Evolutionary conservation across 495 filamentous ascomycete species (phyloP).

Genomic region (Bacidia rubella): DNA sequence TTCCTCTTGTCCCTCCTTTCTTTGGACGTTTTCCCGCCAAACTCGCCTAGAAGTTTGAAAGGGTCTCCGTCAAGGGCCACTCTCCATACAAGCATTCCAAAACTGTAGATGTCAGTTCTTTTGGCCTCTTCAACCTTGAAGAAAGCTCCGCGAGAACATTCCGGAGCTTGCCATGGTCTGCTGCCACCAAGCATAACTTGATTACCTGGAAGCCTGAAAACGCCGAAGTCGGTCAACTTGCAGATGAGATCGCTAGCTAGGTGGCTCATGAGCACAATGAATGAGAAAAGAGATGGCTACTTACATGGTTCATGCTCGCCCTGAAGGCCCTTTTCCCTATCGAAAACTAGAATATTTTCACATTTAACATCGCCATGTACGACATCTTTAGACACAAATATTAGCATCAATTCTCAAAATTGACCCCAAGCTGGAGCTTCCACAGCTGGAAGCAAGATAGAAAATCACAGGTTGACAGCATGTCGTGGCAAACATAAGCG

Average conservation of each 20-base stretch:
- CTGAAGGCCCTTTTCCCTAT: conserved; percentile 3
- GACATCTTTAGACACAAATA: conserved; percentile 10
- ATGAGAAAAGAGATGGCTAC: not conserved
- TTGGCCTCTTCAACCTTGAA: conserved; percentile 23
- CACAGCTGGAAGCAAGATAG: not conserved
- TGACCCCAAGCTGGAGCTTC: too few relatives aligned
- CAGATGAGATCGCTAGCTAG: conserved; percentile 10
- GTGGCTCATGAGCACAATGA: too few relatives aligned
- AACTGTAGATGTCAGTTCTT: conserved; percentile 21
- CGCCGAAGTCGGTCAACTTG: conserved; percentile 21
- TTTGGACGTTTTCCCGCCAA: conserved; percentile 9
- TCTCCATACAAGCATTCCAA: conserved; percentile 21
- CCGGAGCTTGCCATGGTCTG: conserved; percentile 22
- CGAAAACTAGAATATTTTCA: conserved; percentile 22
- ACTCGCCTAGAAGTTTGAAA: conserved; percentile 16
- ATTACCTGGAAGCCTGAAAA: conserved; percentile 9
- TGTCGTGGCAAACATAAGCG: not conserved
- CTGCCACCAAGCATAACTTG: conserved; percentile 17
- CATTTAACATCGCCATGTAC: conserved; percentile 23
- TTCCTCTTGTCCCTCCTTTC: conserved; percentile 16
- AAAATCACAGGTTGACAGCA: not conserved
- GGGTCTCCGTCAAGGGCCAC: conserved; percentile 20
- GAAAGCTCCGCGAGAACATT: conserved; percentile 14
- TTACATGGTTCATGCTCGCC: not conserved
- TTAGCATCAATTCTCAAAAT: too few relatives aligned